Percentiles rank a stretch among this genome's conserved stretches.
These are phyloP conservation scores for Ormosia semicastrata DNA, from an alignment of 306 rosid species.

Conservation along the genomic window DNA sequence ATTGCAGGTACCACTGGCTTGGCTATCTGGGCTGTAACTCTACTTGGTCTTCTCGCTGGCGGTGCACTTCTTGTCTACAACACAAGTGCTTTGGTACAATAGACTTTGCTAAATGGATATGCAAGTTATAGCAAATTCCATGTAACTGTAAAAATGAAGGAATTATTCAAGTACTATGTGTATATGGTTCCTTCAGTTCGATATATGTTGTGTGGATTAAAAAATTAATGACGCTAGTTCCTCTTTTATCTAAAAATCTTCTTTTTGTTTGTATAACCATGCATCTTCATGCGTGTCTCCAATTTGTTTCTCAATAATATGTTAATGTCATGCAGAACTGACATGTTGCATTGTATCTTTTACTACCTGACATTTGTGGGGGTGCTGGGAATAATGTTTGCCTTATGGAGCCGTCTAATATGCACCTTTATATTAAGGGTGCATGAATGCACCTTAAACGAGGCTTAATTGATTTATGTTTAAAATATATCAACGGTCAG, in stretches of 20 bases:
- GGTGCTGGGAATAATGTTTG: too few species aligned
- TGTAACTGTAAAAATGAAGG: constrained; percentile 38
- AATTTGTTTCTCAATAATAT: background rate
- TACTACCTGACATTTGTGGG: background rate
- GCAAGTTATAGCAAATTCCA: background rate
- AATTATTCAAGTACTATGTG: constrained; percentile 36
- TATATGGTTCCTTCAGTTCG: constrained; percentile 28
- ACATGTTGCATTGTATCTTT: background rate
- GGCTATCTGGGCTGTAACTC: constrained; percentile 97
- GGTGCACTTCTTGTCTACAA: constrained; percentile 97
- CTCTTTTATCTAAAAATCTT: background rate
- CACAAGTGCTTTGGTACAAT: constrained; percentile 93
- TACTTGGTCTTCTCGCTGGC: constrained; percentile 80
- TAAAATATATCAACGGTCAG: too few species aligned
- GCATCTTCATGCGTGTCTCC: background rate
- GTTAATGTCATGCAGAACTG: background rate
- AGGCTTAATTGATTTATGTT: too few species aligned
- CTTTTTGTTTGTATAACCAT: constrained; percentile 1
- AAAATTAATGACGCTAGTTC: constrained; percentile 13
- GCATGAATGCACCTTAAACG: too few species aligned
- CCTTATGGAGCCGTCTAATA: too few species aligned
- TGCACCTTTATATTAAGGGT: too few species aligned
- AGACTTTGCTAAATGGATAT: constrained; percentile 25
- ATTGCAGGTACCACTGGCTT: constrained; percentile 77
- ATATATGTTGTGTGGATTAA: constrained; percentile 25